Evolutionary conservation across 78 protist genomes (phyloP).

Genomic region (slime mould (Dictyostelium discoideum)): DNA sequence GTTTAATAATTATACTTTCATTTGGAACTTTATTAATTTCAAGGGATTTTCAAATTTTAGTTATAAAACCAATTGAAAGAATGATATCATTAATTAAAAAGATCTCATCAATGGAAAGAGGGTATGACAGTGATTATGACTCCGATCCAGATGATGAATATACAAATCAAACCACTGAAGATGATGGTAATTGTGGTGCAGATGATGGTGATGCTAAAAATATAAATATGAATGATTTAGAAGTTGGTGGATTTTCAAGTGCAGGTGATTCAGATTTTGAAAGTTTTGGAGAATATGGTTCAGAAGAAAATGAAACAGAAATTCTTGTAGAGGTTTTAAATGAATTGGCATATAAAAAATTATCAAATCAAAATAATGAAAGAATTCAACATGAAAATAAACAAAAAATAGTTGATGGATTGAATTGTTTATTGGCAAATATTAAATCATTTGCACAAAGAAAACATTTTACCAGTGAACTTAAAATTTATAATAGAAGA

Average conservation of each 20-base stretch:
- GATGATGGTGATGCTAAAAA: neutral
- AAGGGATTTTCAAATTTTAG: conserved; percentile 22
- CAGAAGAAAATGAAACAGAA: conserved; percentile 48
- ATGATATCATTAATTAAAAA: conserved; percentile 66
- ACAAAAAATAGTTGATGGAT: neutral
- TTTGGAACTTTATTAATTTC: conserved; percentile 46
- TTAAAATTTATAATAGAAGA: neutral
- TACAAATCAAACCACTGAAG: neutral
- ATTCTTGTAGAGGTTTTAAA: conserved; percentile 29
- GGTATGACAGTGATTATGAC: conserved; percentile 38
- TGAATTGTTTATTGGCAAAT: neutral
- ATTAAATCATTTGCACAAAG: conserved; percentile 19
- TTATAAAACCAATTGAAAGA: conserved; percentile 69
- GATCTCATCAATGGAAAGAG: conserved; percentile 65
- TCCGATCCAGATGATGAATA: neutral
- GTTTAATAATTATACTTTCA: conserved; percentile 33
- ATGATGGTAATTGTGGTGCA: neutral
- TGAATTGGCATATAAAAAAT: conserved; percentile 10
- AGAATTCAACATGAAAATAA: neutral
- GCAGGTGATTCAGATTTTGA: conserved; percentile 38
- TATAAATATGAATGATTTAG: neutral
- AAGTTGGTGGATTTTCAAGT: neutral
- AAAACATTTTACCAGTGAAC: neutral
- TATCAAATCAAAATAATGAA: neutral
- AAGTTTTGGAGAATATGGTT: conserved; percentile 37